These are phyloP conservation scores for Paracorniculantispora psalliotae DNA, from an alignment of 2,329 filamentous ascomycete species.

Conservation along the genomic window DNA sequence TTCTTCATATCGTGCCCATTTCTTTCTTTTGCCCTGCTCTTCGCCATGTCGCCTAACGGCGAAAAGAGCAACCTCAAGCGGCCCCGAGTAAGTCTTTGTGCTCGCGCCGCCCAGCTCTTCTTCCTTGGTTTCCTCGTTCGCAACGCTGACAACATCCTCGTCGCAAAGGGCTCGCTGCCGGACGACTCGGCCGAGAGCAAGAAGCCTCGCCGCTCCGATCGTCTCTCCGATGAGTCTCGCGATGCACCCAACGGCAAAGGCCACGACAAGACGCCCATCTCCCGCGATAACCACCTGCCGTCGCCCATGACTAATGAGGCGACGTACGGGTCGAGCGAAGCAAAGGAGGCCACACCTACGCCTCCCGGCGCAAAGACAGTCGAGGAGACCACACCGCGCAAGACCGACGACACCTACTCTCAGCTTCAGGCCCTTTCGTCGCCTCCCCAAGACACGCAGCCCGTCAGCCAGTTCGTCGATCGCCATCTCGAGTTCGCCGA, in stretches of 20 bases:
- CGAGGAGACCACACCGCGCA: slow-evolving; percentile 47
- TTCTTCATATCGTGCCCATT: background rate
- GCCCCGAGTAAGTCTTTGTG: slow-evolving; percentile 54
- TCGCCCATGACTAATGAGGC: slow-evolving; percentile 68
- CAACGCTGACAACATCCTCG: slow-evolving; percentile 15
- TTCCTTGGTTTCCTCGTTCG: slow-evolving; percentile 17
- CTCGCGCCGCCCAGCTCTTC: slow-evolving; percentile 11
- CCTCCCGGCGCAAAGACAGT: slow-evolving; percentile 58
- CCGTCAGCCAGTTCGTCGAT: slow-evolving; percentile 68
- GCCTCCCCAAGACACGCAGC: slow-evolving; percentile 59
- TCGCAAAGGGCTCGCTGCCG: slow-evolving; percentile 57
- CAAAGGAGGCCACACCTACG: slow-evolving; percentile 66
- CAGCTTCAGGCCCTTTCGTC: slow-evolving; percentile 45
- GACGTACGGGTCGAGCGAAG: slow-evolving; percentile 55
- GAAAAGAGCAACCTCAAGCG: slow-evolving; percentile 87
- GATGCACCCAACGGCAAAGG: slow-evolving; percentile 17
- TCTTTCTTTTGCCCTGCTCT: slow-evolving; percentile 16
- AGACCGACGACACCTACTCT: slow-evolving; percentile 43
- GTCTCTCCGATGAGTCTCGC: slow-evolving; percentile 43
- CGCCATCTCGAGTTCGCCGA: slow-evolving; percentile 67
- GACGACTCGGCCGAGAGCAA: slow-evolving; percentile 65
- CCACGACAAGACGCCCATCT: slow-evolving; percentile 52
- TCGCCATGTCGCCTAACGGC: slow-evolving; percentile 51
- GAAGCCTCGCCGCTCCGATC: slow-evolving; percentile 76
- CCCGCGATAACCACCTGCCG: slow-evolving; percentile 65